Percentiles rank a stretch among this genome's conserved stretches.
Conservation (phyloP, 352 stramenopile species). For the Globisporangium recalcitrans region DNA sequence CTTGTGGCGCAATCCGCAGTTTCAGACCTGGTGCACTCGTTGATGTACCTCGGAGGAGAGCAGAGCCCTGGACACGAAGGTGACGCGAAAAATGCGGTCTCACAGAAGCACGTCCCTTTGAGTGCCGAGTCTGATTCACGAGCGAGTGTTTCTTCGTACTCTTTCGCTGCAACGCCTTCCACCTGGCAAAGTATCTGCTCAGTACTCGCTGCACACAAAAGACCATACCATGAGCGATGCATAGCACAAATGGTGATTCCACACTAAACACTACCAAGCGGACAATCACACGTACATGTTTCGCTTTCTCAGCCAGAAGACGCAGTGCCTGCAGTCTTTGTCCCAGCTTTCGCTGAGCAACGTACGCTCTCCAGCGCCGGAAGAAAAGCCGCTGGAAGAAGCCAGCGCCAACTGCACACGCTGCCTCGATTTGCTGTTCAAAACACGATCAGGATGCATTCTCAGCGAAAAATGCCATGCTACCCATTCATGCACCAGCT, state of each 20-base stretch:
- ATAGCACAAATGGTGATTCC: not conserved
- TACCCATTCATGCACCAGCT: not conserved
- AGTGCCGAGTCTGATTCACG: not conserved
- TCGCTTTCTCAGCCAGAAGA: not conserved
- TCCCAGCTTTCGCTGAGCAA: not conserved
- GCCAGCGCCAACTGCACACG: slow-evolving; percentile 12
- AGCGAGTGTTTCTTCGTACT: not conserved
- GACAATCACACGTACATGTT: slow-evolving; percentile 6
- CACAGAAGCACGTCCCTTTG: not conserved
- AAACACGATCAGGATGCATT: not conserved
- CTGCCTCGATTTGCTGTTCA: slow-evolving; percentile 11
- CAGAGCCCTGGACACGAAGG: slow-evolving; percentile 7
- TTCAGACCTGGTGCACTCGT: not conserved
- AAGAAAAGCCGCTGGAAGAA: slow-evolving; percentile 19
- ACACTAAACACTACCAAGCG: too few species aligned
- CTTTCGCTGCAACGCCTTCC: not conserved
- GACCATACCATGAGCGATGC: not conserved
- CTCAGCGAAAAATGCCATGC: not conserved
- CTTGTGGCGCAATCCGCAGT: not conserved
- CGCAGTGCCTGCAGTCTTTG: not conserved
- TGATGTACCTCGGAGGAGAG: not conserved
- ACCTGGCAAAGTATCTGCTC: not conserved
- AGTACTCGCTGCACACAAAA: not conserved
- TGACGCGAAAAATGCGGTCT: not conserved
- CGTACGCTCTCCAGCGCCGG: slow-evolving; percentile 10